Base-by-base conservation (phyloP, 495 filamentous ascomycete species). In the Hypoxylon subgilvum region DNA sequence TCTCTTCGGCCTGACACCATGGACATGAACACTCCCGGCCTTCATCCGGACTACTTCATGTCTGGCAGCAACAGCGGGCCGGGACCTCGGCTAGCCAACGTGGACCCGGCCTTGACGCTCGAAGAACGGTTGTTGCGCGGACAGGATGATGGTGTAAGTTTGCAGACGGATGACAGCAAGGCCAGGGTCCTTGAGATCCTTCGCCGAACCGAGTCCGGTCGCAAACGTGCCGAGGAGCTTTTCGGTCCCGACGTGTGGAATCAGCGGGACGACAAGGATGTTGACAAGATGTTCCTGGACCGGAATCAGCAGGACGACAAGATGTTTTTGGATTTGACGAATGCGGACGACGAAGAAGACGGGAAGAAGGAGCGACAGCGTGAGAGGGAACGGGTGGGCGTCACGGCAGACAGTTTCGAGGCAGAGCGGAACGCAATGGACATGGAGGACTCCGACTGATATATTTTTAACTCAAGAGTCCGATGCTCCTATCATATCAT, bases 291-390 rank as follows among this genome's bases (percentile, higher is more conserved):
- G 12, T 65, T 61, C 13, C 62, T 68, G 25, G 52, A 52, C 10
- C 61, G 61, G n/a, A 54, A 17, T 19, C 60, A 69, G 1, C 73
- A 73, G 1, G 78, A 77, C 32, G 74, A 79, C 47, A 76, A 72
- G 64, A 81, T 84, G 76, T 84, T 82, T 58, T 67, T 74, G 28
- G 81, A 82, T 23, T 55, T 82, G 10, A 79, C 77, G 0, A 76
- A 81, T 44, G 68, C 76, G 14, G 78, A 79, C 21, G 78, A 82
- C 23, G 77, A 78, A n/a, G 76, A 77, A 0, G 69, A 76, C 10
- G 41, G 48, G 6, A 70, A 68, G 46, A 69, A 68, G 45, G 66
- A 69, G 38, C 52, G 65, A 40, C 57, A 61, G 40, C 52, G 60
- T 16, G 61, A 58, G 30, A 54, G 49, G 19, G 61, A 66, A 41